Percentiles rank a stretch among this genome's conserved stretches.
These are phyloP conservation scores for Martensiomyces pterosporus DNA, from an alignment of 192 early-diverging fungal species.

Conservation along the genomic window DNA sequence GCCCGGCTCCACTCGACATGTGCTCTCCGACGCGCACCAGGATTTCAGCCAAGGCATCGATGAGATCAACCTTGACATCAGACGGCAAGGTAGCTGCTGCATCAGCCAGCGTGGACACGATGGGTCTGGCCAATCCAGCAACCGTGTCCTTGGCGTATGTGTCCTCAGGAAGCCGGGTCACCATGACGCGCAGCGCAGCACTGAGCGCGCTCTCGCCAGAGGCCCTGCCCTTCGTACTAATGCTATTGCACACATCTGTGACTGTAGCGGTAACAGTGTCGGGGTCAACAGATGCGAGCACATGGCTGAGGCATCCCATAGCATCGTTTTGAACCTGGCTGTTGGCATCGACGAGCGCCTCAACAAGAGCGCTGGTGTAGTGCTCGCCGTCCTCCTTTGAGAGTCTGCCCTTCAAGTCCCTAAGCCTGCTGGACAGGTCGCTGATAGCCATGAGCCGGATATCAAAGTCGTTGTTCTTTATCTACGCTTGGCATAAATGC, in stretches of 20 bases:
- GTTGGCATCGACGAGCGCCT: slow-evolving; percentile 24
- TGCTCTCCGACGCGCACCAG: slow-evolving; percentile 24
- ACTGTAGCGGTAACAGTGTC: slow-evolving; percentile 11
- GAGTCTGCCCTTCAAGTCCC: slow-evolving; percentile 2
- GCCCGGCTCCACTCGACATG: slow-evolving; percentile 14
- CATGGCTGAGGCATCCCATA: slow-evolving; percentile 38
- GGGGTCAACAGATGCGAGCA: slow-evolving; percentile 16
- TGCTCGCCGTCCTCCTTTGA: slow-evolving; percentile 20
- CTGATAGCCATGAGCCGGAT: slow-evolving; percentile 38
- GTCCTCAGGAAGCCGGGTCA: slow-evolving; percentile 19
- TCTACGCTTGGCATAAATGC: slow-evolving; percentile 10
- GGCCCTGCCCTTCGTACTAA: slow-evolving; percentile 2
- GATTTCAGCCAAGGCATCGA: slow-evolving; percentile 27
- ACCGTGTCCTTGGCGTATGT: slow-evolving; percentile 15
- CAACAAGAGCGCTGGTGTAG: slow-evolving; percentile 19
- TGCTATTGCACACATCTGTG: slow-evolving; percentile 19
- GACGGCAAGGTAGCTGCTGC: slow-evolving; percentile 8
- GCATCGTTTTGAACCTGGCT: slow-evolving; percentile 47
- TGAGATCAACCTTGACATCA: slow-evolving; percentile 33
- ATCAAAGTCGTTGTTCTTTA: slow-evolving; percentile 33
- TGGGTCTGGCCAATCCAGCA: slow-evolving; percentile 22
- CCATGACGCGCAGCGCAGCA: slow-evolving; percentile 29
- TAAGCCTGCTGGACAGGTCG: slow-evolving; percentile 24
- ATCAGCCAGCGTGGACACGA: slow-evolving; percentile 18
- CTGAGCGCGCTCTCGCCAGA: slow-evolving; percentile 25